These are phyloP conservation scores for Acacia pycnantha DNA, from an alignment of 331 rosid genomes.

Conservation along the genomic window DNA sequence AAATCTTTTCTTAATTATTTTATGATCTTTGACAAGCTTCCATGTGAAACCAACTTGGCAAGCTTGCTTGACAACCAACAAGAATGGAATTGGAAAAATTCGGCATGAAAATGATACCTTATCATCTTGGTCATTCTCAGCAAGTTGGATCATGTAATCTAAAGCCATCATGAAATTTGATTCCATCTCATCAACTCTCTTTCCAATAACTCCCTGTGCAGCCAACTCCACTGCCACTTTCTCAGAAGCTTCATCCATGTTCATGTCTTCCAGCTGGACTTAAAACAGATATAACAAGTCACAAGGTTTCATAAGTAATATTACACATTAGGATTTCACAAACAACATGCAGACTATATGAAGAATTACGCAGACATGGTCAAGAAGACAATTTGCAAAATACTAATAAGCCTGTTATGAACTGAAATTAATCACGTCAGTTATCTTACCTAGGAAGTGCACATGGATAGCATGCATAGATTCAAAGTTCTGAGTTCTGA, in stretches of 20 bases:
- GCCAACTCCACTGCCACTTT: slow-evolving; percentile 94
- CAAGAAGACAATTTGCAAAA: background rate
- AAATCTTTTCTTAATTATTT: background rate
- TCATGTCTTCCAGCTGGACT: slow-evolving; percentile 81
- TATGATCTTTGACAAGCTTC: background rate
- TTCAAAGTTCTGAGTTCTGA: background rate
- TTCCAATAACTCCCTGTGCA: slow-evolving; percentile 95
- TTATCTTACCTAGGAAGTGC: background rate
- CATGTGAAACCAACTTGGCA: background rate
- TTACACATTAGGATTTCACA: background rate
- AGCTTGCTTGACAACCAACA: background rate
- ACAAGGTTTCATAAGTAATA: background rate
- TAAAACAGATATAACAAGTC: slow-evolving; percentile 1
- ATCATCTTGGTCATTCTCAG: slow-evolving; percentile 81
- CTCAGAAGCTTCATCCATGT: slow-evolving; percentile 85
- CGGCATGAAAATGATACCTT: slow-evolving; percentile 52
- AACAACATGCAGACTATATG: background rate
- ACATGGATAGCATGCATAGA: background rate
- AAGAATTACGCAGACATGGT: background rate
- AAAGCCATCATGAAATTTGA: slow-evolving; percentile 88
- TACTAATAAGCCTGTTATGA: background rate
- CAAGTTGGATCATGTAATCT: slow-evolving; percentile 89
- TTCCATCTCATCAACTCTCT: slow-evolving; percentile 96
- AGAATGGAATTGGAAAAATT: background rate
- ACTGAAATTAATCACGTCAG: background rate